Percentiles rank a stretch among this genome's conserved stretches.
These are phyloP conservation scores for Quercus agrifolia DNA, from an alignment of 306 rosid species.

Conservation along the genomic window DNA sequence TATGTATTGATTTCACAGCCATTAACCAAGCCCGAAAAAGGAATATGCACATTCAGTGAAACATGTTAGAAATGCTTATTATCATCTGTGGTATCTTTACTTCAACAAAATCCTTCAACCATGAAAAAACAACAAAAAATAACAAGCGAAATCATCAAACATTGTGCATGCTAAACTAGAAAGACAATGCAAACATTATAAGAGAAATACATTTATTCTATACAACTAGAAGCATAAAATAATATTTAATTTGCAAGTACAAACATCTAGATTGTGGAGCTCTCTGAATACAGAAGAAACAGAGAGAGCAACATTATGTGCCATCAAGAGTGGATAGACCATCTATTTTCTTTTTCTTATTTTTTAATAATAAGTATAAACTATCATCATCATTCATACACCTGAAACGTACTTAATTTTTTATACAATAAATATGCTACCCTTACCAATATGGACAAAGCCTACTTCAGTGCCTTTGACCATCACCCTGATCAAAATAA, in stretches of 20 bases:
- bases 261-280: not conserved
- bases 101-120: conserved; percentile 2
- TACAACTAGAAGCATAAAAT: not conserved
- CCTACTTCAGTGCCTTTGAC: not conserved
- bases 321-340: not conserved
- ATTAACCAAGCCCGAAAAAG: not conserved
- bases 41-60: not conserved
- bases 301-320: not conserved
- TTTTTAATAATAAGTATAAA: too few species aligned
- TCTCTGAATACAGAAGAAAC: not conserved
- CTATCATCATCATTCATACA: too few species aligned
- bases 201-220: not conserved
- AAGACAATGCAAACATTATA: not conserved
- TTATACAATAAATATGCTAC: not conserved
- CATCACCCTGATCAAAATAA: not conserved
- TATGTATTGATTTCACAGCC: not conserved
- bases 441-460: not conserved
- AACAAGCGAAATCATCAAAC: not conserved
- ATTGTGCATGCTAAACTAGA: not conserved
- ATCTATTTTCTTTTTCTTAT: not conserved
- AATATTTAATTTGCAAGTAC: not conserved
- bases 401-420: not conserved
- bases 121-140: not conserved
- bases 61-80: not conserved
- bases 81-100: not conserved